Base-by-base conservation (phyloP, 495 filamentous ascomycete species). In the Hypomontagnella submonticulosa region DNA sequence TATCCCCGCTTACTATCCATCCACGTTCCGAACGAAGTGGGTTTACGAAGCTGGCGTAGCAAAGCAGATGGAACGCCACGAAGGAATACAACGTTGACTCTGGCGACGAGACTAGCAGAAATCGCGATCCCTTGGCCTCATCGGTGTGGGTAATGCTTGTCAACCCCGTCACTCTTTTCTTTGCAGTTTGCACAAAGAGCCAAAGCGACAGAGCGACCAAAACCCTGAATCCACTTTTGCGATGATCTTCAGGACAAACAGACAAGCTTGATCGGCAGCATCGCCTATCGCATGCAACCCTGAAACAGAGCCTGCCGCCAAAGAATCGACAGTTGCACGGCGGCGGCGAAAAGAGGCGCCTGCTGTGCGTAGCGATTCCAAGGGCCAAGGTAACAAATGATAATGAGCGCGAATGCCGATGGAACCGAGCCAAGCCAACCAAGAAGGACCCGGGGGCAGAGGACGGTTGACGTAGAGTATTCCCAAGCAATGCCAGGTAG, bases 11-110 rank as follows among this genome's bases (percentile, higher is more conserved):
- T 63, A 62, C 65, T 68, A 63, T 67, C 51, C 41, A 57, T 63
- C 53, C 54, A 56, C 30, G 40, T 49, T 43, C 64, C 48, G 64
- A 61, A 40, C 58, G 40, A 51, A 50, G 59, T 56, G 65, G 65
- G 60, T 69, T 51, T 52, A 56, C 54, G 36, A 59, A 61, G 43
- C 18, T 49, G 55, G 65, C 42, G 59, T 59, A 63, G 49, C 54
- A 60, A 60, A 60, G 40, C 50, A 66, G 51, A 61, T 52, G 44
- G 63, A 27, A 67, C 50, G 57, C 50, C 51, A 57, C 37, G 36
- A 56, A 49, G 30, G 32, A 58, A 69, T 69, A 69, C 66, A 69
- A 69, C 66, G 66, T 64, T 69, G 55, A 69, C 56, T 60, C 34
- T 61, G 37, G 47, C 50, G 43, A 53, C 30, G 44, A 40, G 23